Base-by-base conservation (phyloP, 1,284 basidiomycete genomes). In the Leccinum insolens region DNA sequence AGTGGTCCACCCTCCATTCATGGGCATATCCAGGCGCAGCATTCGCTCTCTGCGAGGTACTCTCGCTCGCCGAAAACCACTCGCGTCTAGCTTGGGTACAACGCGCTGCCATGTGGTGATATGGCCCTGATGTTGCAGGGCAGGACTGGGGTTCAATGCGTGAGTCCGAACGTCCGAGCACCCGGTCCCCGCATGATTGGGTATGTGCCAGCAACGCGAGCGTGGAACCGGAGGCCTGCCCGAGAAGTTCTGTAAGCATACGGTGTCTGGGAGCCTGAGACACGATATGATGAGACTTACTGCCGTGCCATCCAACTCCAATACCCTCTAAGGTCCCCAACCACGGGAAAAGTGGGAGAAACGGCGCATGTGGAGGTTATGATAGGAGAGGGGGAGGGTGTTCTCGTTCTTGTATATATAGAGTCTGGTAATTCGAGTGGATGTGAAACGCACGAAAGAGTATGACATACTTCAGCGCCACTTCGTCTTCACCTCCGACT, bases 1-100 rank as follows among this genome's bases (percentile, higher is more conserved):
- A 78, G 78, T 98, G 95, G 69, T 96, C 93, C 3, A 96, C 91
- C 75, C 94, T 97, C 78, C 89, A 91, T 81, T 98, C 95, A 69
- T 96, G 96, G 20, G 83, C 81, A 75, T 94, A 92, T 0, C 90
- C 89, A 7, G 89, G 89, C 0, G 86, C 81, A 20, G 81, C 73
- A 39, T 77, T 75, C 22, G 72, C 77, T 22, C 71, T 70, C 58
- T 74, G 74, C 31, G 55, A 73, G 49, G 67, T 71, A 62, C 61
- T 61, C 44, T 93, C 90, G 34, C 82, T 82, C 17, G 82, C 82
- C 65, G 91, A 74, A 77, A 91, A 96, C 22, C 89, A 83, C 69
- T 87, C 84, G 63, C 89, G 82, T 39, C 96, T 41, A 41, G 39
- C 6, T 41, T 41, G 2, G 39, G 39, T 41, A 41, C 39, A 15